Percentiles rank a stretch among this genome's conserved stretches.
These are phyloP conservation scores for Trametes cinnabarina DNA, from an alignment of 768 basidiomycete genomes.

Conservation along the genomic window DNA sequence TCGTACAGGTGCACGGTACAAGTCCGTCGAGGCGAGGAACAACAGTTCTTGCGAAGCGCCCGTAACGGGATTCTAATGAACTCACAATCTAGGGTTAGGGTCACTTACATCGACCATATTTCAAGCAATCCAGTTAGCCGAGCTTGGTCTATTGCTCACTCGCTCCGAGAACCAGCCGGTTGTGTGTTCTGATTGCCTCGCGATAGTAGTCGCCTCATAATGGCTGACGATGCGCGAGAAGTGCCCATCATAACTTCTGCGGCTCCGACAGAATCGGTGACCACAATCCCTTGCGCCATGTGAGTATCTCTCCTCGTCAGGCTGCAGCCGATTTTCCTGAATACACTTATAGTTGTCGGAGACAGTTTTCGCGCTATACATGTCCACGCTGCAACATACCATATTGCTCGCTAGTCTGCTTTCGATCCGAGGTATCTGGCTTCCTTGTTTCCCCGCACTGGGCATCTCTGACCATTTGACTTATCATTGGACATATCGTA, in stretches of 20 bases:
- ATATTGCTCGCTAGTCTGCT: constrained; percentile 81
- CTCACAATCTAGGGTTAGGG: constrained; percentile 5
- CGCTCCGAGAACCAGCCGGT: background rate
- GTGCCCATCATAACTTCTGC: constrained; percentile 11
- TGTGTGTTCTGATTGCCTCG: background rate
- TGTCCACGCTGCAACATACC: constrained; percentile 79
- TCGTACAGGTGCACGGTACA: too few species aligned
- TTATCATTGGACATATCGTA: constrained; percentile 26
- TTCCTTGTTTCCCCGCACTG: constrained; percentile 19
- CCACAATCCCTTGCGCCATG: constrained; percentile 26
- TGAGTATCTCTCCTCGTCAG: constrained; percentile 5
- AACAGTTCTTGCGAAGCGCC: constrained; percentile 1
- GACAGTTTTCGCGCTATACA: constrained; percentile 76
- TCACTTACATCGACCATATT: background rate
- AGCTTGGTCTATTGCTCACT: background rate
- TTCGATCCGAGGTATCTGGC: constrained; percentile 60
- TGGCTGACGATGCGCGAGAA: background rate
- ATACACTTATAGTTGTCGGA: constrained; percentile 53
- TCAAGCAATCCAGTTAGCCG: background rate
- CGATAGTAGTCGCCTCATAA: background rate
- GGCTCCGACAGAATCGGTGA: constrained; percentile 13
- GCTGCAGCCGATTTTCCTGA: background rate
- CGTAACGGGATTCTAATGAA: background rate
- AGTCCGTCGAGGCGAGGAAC: background rate
- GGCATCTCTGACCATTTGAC: background rate